These are phyloP conservation scores for Solanum chaucha DNA, from an alignment of 257 asterid genomes.

Conservation along the genomic window DNA sequence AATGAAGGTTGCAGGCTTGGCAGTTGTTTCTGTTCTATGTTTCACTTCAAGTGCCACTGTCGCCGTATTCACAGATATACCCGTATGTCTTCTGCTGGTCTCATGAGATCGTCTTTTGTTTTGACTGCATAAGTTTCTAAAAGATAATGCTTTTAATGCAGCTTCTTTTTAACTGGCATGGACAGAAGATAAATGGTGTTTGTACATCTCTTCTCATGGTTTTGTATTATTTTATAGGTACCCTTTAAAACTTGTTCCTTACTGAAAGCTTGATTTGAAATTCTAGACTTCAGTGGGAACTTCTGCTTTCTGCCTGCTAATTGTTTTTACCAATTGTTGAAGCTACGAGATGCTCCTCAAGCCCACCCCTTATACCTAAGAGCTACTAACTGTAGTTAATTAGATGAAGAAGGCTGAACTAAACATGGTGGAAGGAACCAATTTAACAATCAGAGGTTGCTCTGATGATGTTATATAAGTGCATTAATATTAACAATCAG, in stretches of 20 bases:
- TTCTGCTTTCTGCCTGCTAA: neutral
- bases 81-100: constrained; percentile 41
- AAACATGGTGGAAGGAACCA: neutral
- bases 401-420: neutral
- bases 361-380: neutral
- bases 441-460: neutral
- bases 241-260: neutral
- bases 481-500: neutral
- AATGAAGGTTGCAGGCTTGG: constrained; percentile 82
- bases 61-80: constrained; percentile 59
- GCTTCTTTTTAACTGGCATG: constrained; percentile 68
- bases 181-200: constrained; percentile 24
- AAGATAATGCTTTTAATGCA: constrained; percentile 25
- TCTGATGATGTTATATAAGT: neutral
- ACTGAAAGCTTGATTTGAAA: neutral
- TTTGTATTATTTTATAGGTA: constrained; percentile 76
- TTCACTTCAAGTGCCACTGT: constrained; percentile 69
- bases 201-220: constrained; percentile 57
- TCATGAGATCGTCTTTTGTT: neutral
- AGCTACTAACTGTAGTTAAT: neutral
- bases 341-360: neutral
- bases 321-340: neutral
- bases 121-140: neutral
- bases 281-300: neutral
- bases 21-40: constrained; percentile 74